These are phyloP conservation scores for Cryptosporidium baileyi DNA, from an alignment of 169 alveolate species.

Conservation along the genomic window DNA sequence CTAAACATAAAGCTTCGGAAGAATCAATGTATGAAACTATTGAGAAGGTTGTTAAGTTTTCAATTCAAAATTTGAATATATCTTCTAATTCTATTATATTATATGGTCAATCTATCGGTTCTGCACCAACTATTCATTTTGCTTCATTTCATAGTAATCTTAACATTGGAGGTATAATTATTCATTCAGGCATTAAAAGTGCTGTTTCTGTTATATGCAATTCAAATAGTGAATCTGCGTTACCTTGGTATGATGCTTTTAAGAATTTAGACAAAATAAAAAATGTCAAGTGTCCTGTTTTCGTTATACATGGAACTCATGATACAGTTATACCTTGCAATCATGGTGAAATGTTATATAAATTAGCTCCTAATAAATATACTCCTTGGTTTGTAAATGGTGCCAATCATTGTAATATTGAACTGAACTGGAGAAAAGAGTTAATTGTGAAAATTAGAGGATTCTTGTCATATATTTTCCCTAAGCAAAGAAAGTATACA, in stretches of 20 bases:
- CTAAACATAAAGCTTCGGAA: constrained; percentile 71
- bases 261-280: constrained; percentile 75
- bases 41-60: constrained; percentile 69
- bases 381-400: constrained; percentile 68
- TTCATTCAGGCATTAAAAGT: constrained; percentile 77
- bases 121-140: constrained; percentile 77
- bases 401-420: constrained; percentile 57
- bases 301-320: constrained; percentile 79
- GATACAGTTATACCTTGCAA: constrained; percentile 73
- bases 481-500: neutral
- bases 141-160: constrained; percentile 9
- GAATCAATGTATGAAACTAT: constrained; percentile 68
- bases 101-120: constrained; percentile 79
- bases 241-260: constrained; percentile 77
- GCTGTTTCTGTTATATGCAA: constrained; percentile 74
- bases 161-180: constrained; percentile 76
- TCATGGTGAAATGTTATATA: constrained; percentile 73
- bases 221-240: constrained; percentile 13
- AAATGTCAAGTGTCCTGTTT: constrained; percentile 77
- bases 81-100: constrained; percentile 50
- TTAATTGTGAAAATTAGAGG: neutral
- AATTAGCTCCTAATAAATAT: constrained; percentile 17
- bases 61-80: constrained; percentile 9
- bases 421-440: constrained; percentile 48
- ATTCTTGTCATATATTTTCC: neutral